Conservation (phyloP, 2,329 filamentous ascomycete species). For the Trichoderma breve region DNA sequence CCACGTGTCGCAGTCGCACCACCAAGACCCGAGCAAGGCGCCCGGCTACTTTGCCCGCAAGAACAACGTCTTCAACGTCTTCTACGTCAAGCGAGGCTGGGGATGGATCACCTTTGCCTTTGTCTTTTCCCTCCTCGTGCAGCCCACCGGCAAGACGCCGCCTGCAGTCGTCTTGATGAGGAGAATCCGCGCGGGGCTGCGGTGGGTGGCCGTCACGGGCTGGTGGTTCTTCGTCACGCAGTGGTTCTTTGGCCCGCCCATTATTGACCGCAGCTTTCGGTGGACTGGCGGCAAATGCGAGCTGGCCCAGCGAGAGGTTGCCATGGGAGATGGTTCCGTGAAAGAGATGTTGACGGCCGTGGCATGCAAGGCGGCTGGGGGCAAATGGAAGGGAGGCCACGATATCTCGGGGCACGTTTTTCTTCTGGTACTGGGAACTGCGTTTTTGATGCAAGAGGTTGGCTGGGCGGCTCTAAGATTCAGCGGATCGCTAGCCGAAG, state of each 20-base stretch:
- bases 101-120: slow-evolving; percentile 82
- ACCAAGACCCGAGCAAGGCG: slow-evolving; percentile 51
- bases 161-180: slow-evolving; percentile 29
- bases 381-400: slow-evolving; percentile 87
- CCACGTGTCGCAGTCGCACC: slow-evolving; percentile 60
- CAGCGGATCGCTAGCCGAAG: slow-evolving; percentile 49
- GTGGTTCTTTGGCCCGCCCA: slow-evolving; percentile 89
- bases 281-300: slow-evolving; percentile 85
- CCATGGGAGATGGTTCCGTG: slow-evolving; percentile 46
- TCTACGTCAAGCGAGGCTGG: slow-evolving; percentile 97
- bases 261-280: slow-evolving; percentile 89
- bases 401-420: slow-evolving; percentile 97
- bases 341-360: slow-evolving; percentile 64
- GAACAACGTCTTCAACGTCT: slow-evolving; percentile 83
- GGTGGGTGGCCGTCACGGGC: slow-evolving; percentile 70
- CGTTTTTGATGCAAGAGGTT: slow-evolving; percentile 79
- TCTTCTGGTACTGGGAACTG: slow-evolving; percentile 79
- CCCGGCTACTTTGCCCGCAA: slow-evolving; percentile 93
- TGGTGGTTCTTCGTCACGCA: slow-evolving; percentile 89
- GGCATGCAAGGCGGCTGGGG: slow-evolving; percentile 79
- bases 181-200: slow-evolving; percentile 56
- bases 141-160: slow-evolving; percentile 51
- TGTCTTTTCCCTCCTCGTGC: slow-evolving; percentile 64
- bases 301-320: slow-evolving; percentile 48
- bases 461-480: slow-evolving; percentile 54